Base-by-base conservation (phyloP, 805 yeast genomes). In the Saccharomycopsis fodiens region DNA sequence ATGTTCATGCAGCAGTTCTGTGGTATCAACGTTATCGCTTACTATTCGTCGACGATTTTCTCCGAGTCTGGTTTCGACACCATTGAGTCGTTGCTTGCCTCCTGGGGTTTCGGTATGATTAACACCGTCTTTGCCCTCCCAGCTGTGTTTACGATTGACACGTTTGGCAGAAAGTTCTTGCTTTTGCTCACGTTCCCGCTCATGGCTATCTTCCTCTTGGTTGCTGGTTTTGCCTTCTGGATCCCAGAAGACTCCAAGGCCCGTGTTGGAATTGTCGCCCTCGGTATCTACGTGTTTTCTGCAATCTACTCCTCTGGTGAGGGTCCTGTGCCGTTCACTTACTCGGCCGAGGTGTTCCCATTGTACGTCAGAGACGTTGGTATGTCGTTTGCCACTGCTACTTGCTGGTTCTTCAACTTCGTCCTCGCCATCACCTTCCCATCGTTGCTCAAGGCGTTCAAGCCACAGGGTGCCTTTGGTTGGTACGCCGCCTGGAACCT, bases 1-100 rank as follows among this genome's bases (percentile, higher is more conserved):
- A 86, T 87, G 78, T 83, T 85, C 59, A 82, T 82, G 86, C 95
- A 86, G 67, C 95, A 86, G 61, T 83, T 85, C 66, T 86, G 95
- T 65, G 95, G 95, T 55, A 77, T 86, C 61, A 86, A 86, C 58
- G 91, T 85, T 44, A 85, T 86, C 63, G 91, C 94, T 16, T 83
- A 85, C 64, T 86, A 84, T 63, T 82, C 91, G 1, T 80, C 93
- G 0, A 70, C 83, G 7, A 85, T 86, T 47, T 86, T 86, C 64
- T 62, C 72, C 19, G 72, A 79, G 47, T 77, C 88, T 19, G 83
- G 82, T 36, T 79, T 82, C 62, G 62, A 74, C 35, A 76, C 73
- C 50, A 68, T 74, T 51, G 69, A 74, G 48, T 79, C 95, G 0
- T 63, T 86, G 58, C 65, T 82, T 54, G 94, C 94, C 0, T 84